Evolutionary conservation across 2,329 filamentous ascomycete species (phyloP), one percentile per base, ranked within the genome.

Genomic region (Botrytis elliptica): DNA sequence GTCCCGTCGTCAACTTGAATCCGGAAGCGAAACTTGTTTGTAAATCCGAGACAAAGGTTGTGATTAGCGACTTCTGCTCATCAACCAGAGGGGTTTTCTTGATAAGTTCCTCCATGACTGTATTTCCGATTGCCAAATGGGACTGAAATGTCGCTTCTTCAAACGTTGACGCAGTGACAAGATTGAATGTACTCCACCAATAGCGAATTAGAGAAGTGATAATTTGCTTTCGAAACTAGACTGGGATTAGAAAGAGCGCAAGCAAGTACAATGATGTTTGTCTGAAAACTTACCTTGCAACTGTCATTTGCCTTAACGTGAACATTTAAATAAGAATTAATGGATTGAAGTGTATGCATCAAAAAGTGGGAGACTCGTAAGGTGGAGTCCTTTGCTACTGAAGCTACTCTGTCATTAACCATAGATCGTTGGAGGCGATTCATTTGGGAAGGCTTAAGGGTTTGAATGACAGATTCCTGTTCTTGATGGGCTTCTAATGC

Each of bases 1-100:
- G 84, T 0, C 94, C 94, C 3, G 92, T 94, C 0, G 86, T 90
- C 22, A 97, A 84, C 72, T 90, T 89, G 83, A 94, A 95, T 2
- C 89, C 90, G 25, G 89, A 86, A 38, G 88, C 86, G 79, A 97
- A 95, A 68, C 86, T 86, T 57, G 83, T 83, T 62, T 86, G 82
- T 3, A 91, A 79, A 9, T 82, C 84, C 0, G 82, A 78, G 1
- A 85, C 77, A 22, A 80, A 75, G 16, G 33, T 33, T 5, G 62
- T 64, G 38, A 77, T 40, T n/a, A 77, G 62, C 14, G 59, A 52
- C 67, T 70, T 42, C 33, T 71, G n/a, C 22, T 59, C 63, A 62
- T 68, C 25, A 57, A 25, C 52, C 38, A 8, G 59, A 16, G 33
- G 59, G 20, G 5, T 63, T 42, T 65, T 71, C 38, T 38, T 40